Evolutionary conservation across 768 basidiomycete genomes (phyloP), one percentile per base, ranked within the genome.

Genomic region (Sarcodon aspratus): DNA sequence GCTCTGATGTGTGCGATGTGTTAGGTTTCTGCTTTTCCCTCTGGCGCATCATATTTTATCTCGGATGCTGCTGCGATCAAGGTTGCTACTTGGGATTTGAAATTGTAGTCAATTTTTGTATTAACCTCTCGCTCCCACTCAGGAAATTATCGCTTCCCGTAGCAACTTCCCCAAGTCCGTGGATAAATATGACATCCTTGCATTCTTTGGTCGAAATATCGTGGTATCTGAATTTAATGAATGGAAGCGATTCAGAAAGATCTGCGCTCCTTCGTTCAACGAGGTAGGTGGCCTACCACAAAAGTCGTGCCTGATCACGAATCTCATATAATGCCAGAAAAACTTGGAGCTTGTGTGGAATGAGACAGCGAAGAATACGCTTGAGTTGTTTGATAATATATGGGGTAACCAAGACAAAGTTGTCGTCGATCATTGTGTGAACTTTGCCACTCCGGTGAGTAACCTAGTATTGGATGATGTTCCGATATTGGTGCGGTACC

Each of bases 211-310:
- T 6, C 57, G 57, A 6, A 86, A 84, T 52, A 77, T 84, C 42
- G 71, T 85, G 13, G 72, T 70, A 1, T 75, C 78, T 0, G 82
- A 84, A 54, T 77, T 74, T 17, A 73, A 77, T 3, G 69, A 76
- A 50, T 85, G 81, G 81, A 80, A 80, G 59, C 72, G 72, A 32
- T 80, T 79, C 52, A 63, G 80, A 44, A 79, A 76, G 58, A 72
- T 84, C 37, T 65, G 73, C 13, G 78, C 77, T 1, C 79, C 80
- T 15, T 74, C 78, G 0, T 84, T 83, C 58, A 76, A 77, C 6
- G 79, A 81, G 59, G 79, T 79, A 48, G 42, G 63, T 53, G 17
- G n/a, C 21, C 34, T 27, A 27, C 10, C 32, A 27, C 15, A n/a
- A n/a, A n/a, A n/a, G n/a, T n/a, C n/a, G n/a, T n/a, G n/a, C n/a